These are phyloP conservation scores for Athelia psychrophila DNA, from an alignment of 1,284 basidiomycete species.

Conservation along the genomic window DNA sequence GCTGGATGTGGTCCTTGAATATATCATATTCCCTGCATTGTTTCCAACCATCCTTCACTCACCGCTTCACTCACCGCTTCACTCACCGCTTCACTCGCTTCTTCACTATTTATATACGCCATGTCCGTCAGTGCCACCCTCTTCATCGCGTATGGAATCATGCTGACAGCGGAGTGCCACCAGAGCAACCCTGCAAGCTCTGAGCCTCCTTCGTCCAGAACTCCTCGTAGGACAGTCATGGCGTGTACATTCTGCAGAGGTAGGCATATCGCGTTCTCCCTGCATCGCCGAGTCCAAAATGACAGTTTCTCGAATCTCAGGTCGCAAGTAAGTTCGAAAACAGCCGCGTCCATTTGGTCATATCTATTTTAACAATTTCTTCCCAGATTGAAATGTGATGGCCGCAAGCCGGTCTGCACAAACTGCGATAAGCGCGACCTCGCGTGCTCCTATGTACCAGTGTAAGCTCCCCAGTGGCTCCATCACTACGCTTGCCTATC, in stretches of 20 bases:
- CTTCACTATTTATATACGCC: background rate
- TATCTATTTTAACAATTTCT: too few species aligned
- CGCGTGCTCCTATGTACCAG: constrained; percentile 49
- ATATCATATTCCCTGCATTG: background rate
- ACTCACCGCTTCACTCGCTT: too few species aligned
- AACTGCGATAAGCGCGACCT: constrained; percentile 50
- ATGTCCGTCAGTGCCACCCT: background rate
- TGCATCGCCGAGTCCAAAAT: constrained; percentile 1
- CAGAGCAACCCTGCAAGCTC: background rate
- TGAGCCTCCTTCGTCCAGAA: constrained; percentile 27
- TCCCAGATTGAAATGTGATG: constrained; percentile 51
- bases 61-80: too few species aligned
- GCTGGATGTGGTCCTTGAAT: background rate
- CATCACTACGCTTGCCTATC: background rate
- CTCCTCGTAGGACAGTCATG: constrained; percentile 51
- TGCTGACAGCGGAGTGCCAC: background rate
- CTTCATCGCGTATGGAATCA: background rate
- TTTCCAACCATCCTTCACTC: too few species aligned
- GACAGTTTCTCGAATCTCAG: constrained; percentile 30
- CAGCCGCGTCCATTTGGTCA: too few species aligned
- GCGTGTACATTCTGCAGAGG: constrained; percentile 58
- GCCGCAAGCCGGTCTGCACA: constrained; percentile 46
- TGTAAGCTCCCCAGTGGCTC: constrained; percentile 37
- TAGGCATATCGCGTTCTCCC: constrained; percentile 16
- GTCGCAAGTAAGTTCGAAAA: constrained; percentile 33